Evolutionary conservation across 495 filamentous ascomycete species (phyloP).

Genomic region (Aspergillus diversus): DNA sequence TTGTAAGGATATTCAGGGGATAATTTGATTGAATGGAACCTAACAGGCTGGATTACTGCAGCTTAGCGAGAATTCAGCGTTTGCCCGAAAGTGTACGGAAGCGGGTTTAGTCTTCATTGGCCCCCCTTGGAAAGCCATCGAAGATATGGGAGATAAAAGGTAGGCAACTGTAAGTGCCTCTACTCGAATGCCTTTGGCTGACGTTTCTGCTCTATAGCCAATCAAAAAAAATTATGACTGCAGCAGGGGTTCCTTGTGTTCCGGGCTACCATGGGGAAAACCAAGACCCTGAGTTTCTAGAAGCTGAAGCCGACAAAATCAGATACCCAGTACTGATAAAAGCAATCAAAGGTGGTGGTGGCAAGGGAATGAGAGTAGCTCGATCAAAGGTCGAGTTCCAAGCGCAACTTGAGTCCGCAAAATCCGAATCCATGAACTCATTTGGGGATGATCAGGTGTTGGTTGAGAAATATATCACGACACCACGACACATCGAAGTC

Average conservation of each 20-base stretch:
- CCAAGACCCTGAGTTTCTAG: constrained; percentile 73
- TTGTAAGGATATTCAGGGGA: constrained; percentile 55
- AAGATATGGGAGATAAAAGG: constrained; percentile 97
- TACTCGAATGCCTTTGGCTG: constrained; percentile 3
- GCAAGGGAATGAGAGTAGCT: constrained; percentile 99
- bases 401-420: constrained; percentile 80
- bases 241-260: constrained; percentile 91
- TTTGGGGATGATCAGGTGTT: constrained; percentile 97
- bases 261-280: constrained; percentile 92
- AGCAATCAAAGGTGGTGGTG: constrained; percentile 94
- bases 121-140: constrained; percentile 88
- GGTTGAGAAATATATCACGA: constrained; percentile 95
- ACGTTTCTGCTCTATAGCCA: constrained; percentile 45
- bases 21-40: background rate
- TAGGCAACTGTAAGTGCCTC: constrained; percentile 30
- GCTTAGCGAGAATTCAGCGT: constrained; percentile 87
- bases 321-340: constrained; percentile 94
- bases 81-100: constrained; percentile 86
- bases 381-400: constrained; percentile 73
- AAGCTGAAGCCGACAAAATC: constrained; percentile 76
- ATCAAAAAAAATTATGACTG: constrained; percentile 93
- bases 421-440: constrained; percentile 85
- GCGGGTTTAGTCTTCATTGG: constrained; percentile 95
- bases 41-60: constrained; percentile 24
- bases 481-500: constrained; percentile 94